phyloP scores from a whole-genome alignment of 1,284 basidiomycete species.

The Cryptococcus deneoformans region DNA sequence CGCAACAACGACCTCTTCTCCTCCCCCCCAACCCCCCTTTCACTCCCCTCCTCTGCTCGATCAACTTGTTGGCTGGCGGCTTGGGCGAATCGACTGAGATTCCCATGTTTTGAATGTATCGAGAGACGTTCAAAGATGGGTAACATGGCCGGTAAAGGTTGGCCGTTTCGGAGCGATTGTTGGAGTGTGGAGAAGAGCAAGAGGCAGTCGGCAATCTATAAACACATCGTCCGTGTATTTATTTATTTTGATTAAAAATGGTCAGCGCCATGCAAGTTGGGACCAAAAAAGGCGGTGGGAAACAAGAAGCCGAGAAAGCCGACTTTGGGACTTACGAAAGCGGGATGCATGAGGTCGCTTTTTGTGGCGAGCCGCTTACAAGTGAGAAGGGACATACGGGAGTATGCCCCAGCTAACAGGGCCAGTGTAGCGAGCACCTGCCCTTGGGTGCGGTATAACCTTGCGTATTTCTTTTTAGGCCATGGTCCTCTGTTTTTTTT shows the following conservation, averaged over 20 bases:
- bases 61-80: neutral
- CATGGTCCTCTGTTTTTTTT: conserved; percentile 38
- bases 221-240: no score
- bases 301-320: no score
- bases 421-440: conserved; percentile 34
- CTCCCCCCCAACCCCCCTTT: neutral
- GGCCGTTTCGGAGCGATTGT: conserved; percentile 32
- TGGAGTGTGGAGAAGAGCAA: conserved; percentile 40
- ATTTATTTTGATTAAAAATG: no score
- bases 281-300: neutral
- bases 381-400: conserved; percentile 32
- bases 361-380: conserved; percentile 23
- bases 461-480: conserved; percentile 40
- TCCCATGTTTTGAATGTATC: conserved; percentile 12
- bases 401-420: conserved; percentile 34
- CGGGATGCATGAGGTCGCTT: conserved; percentile 39
- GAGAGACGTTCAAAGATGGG: conserved; percentile 45
- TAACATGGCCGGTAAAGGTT: conserved; percentile 40
- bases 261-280: neutral
- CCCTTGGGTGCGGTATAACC: conserved; percentile 25
- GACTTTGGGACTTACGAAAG: conserved; percentile 37
- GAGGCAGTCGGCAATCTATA: conserved; percentile 42
- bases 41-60: neutral
- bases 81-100: neutral
- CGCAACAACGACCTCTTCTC: neutral